Percentiles rank a stretch among this genome's conserved stretches.
phyloP scores from a whole-genome alignment of 2,329 filamentous ascomycete genomes.

The Bipolaris victoriae region DNA sequence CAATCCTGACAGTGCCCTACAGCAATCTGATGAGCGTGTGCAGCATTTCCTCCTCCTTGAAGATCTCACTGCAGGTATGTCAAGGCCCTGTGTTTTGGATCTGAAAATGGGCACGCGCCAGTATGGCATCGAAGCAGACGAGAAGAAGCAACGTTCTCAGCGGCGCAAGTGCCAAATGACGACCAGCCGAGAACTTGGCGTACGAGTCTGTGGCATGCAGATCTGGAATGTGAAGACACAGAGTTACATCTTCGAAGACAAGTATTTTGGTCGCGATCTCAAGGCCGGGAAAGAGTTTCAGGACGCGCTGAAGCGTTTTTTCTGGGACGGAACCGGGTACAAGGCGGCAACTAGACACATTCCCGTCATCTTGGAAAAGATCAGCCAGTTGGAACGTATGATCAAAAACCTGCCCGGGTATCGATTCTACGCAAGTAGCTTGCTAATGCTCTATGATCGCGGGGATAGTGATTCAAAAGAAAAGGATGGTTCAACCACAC shows the following conservation, averaged over 20 bases:
- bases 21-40: conserved; percentile 66
- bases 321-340: conserved; percentile 87
- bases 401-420: conserved; percentile 81
- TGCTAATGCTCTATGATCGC: conserved; percentile 97
- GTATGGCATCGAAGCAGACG: conserved; percentile 88
- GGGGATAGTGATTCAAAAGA: conserved; percentile 63
- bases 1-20: conserved; percentile 55
- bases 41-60: conserved; percentile 94
- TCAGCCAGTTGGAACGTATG: conserved; percentile 81
- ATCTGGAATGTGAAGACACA: conserved; percentile 88
- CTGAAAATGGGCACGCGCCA: conserved; percentile 98
- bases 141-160: conserved; percentile 93
- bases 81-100: conserved; percentile 93
- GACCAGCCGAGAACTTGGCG: conserved; percentile 88
- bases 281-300: conserved; percentile 90
- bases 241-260: conserved; percentile 94
- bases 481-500: conserved; percentile 21
- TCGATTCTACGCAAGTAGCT: conserved; percentile 91
- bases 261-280: conserved; percentile 90
- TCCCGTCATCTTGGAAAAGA: conserved; percentile 82
- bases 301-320: conserved; percentile 82
- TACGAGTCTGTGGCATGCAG: conserved; percentile 93
- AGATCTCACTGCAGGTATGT: conserved; percentile 96
- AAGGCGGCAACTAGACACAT: conserved; percentile 84
- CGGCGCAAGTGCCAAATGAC: conserved; percentile 90